Evolutionary conservation across 345 rosid genomes (phyloP), one percentile per base, ranked within the genome.

Genomic region (Clausena lansium): DNA sequence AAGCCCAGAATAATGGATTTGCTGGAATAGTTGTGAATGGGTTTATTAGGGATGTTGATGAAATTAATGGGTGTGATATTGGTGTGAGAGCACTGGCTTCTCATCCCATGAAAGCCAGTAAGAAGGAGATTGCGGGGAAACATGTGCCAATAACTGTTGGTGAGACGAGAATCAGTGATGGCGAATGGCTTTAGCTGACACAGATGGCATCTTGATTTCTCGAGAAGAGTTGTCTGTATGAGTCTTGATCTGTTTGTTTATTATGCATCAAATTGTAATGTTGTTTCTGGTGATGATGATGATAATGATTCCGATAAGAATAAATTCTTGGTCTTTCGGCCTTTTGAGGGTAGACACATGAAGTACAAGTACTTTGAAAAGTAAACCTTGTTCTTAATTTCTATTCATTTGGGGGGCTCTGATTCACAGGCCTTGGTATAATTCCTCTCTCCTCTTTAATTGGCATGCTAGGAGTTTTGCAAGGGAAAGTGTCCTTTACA

Each of bases 1-100:
- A 91, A 79, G 97, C 97, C 27, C 97, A 92, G 82, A 92, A 92
- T 47, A 92, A 92, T 32, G 97, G 95, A 70, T 92, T 95, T 95
- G 91, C 97, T 0, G 97, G 97, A 20, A 91, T 92, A n/a, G 83
- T 92, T 63, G 97, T 92, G 24, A 89, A 92, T 32, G 97, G 97
- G 59, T 92, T 95, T 71, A 82, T 92, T 45, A 87, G 97, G 74
- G 95, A 92, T 74, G 95, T 85, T 2, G 97, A 92, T 47, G 97
- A 92, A 84, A 92, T 92, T 78, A 92, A 92, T 28, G 97, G 97
- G 11, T 92, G 97, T 66, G 97, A 92, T 74, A 91, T 92, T 41
- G 97, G 97, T 15, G 95, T 92, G 73, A 87, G 97, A 84, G 95
- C 95, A 70, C 80, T 92, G 70, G 90, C 89, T 13, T 87, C 97